Evolutionary conservation across 129 eudicot genomes (phyloP), one percentile per base, ranked within the genome.

Genomic region (Saposhnikovia divaricata): DNA sequence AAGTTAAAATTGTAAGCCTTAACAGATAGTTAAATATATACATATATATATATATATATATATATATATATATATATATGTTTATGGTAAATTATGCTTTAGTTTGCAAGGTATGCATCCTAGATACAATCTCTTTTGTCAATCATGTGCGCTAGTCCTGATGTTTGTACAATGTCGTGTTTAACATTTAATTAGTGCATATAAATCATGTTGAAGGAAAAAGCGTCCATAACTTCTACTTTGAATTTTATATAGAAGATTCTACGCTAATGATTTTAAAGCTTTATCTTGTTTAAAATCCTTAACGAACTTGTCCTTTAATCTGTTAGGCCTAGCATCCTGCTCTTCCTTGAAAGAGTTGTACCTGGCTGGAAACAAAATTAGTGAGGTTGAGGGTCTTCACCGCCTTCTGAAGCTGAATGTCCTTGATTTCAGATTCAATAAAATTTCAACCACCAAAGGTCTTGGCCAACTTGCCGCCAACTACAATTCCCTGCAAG

Each of bases 381-480:
- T 95, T 77, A 95, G 97, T 12, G 97, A 95, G 79, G 97, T 92
- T 45, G 99, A 95, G 71, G 99, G 99, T 57, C 95, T 95, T 69
- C 99, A 95, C 83, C 96, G 97, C 50, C 97, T 95, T 61, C 84
- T 92, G 48, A 95, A 95, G 80, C 82, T 95, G 80, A 84, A 83
- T n/a, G 96, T 95, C 34, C 86, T 95, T 45, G 99, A 95, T 82
- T 81, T 95, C 12, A 96, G 99, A 68, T 95, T 90, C 97, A 95
- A 92, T 92, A 95, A 95, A 85, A 88, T 95, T 59, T 92, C 99
- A 4, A 92, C 99, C 2, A 80, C 97, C 63, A 95, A 95, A 82
- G 84, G 87, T 81, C 89, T 92, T 1, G 97, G 99, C 74, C 99
- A 95, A 74, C 99, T 95, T 15, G 99, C 99, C 16, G 97, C 99